Evolutionary conservation across 805 yeast genomes (phyloP), one percentile per base, ranked within the genome.

Genomic region (Helenozyma rhizophorensis): DNA sequence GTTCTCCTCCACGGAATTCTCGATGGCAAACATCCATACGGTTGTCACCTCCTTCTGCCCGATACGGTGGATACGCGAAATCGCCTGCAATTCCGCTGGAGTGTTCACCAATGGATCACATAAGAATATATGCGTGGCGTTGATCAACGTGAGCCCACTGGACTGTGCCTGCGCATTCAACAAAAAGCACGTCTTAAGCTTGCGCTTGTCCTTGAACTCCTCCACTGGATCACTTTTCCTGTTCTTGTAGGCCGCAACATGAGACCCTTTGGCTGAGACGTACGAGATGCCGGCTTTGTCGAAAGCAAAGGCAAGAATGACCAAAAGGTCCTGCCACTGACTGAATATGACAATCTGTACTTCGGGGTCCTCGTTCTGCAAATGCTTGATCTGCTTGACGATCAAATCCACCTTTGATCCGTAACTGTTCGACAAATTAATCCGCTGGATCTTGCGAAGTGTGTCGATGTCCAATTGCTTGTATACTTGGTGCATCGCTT

Each of bases 101-200:
- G 89, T 77, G 49, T 88, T 88, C 11, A 93, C 81, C 36, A 93
- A 67, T 1, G 98, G 97, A 59, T 93, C 98, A 55, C 97, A 84
- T 4, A 93, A 56, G 40, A 89, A 82, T 0, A 93, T 90, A 54
- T 93, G 96, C 2, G 84, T 83, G 0, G 98, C 97, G 62, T 90
- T 90, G 7, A 88, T 78, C 34, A 93, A 65, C 7, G 95, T 93
- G 42, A 93, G 64, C 0, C 98, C 98, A 10, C 96, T 80, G 7
- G 95, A 88, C 51, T 89, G 86, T 1, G 89, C 80, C 43, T 78
- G 80, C 0, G 96, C 90, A 57, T 87, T 86, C 43, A 93, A 59
- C 17, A 93, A 58, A 50, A 90, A 80, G 55, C 97, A 90, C 0
- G 96, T 84, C n/a, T 83, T 71, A 0, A 65, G 53, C 3, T 75